Evolutionary conservation across 2,329 filamentous ascomycete genomes (phyloP), one percentile per base, ranked within the genome.

Genomic region (Microdochium bolleyi): DNA sequence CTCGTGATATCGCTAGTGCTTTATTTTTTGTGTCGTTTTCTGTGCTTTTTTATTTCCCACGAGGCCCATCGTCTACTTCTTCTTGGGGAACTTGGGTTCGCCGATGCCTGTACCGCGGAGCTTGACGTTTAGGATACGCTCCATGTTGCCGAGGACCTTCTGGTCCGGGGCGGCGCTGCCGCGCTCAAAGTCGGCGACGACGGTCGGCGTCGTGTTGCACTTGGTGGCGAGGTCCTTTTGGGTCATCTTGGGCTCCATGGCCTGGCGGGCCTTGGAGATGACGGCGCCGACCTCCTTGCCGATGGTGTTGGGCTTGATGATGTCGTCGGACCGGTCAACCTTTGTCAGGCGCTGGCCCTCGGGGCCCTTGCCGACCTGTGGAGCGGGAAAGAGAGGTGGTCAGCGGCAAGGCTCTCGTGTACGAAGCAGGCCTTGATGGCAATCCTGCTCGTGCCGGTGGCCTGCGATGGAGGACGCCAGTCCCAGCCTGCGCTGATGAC

Each of bases 291-390:
- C 89, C 53, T 82, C 78, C 65, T 80, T 79, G 68, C 91, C 90
- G 54, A 96, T 79, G 49, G 90, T 95, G 77, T 95, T 95, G 67
- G 91, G 92, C 78, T 96, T 96, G 74, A 97, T 87, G 74, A 96
- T 96, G 70, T 96, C 94, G 78, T 97, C 92, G 69, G 85, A 86
- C 62, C 92, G 92, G 79, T 97, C 94, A 71, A 99, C 92, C 79
- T 97, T 96, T 61, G 94, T 97, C 60, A 97, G 80, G 68, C 89
- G 92, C 76, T 99, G 94, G 62, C 94, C 94, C 74, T 97, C 92
- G 60, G 78, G 78, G 56, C 73, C 75, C 66, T 77, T 78, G 64
- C 76, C 72, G 58, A 76, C 67, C 74, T 80, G 59, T 52, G 34
- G 5, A 11, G 22, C 37, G n/a, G 41, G 30, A 37, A 4, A 11